A percentile compares a stretch with the other conserved stretches of the same genome.
These are phyloP conservation scores for Coprinellus aureogranulatus DNA, from an alignment of 768 basidiomycete genomes.

Conservation along the genomic window DNA sequence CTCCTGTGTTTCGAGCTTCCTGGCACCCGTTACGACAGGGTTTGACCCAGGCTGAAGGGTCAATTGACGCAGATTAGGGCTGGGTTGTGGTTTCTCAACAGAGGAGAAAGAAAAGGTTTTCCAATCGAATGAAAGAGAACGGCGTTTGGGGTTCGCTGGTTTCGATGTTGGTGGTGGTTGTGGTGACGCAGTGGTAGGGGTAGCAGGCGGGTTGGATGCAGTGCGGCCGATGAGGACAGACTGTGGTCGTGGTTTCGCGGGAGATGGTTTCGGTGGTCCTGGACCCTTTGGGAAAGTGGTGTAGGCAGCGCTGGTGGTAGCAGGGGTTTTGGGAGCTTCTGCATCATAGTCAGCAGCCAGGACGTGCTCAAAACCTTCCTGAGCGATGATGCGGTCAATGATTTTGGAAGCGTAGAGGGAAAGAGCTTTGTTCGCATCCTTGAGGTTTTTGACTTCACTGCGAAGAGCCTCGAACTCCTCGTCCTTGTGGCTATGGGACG, in stretches of 20 bases:
- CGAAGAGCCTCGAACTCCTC: slow-evolving; percentile 72
- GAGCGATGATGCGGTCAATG: slow-evolving; percentile 92
- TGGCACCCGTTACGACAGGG: slow-evolving; percentile 53
- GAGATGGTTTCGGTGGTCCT: slow-evolving; percentile 21
- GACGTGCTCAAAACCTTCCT: slow-evolving; percentile 96
- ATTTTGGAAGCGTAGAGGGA: slow-evolving; percentile 97
- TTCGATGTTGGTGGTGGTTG: not conserved
- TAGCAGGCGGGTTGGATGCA: slow-evolving; percentile 26
- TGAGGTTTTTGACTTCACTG: slow-evolving; percentile 86
- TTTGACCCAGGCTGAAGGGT: slow-evolving; percentile 65
- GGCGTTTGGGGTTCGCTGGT: slow-evolving; percentile 44
- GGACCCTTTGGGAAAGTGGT: slow-evolving; percentile 27
- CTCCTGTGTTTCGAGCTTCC: slow-evolving; percentile 83
- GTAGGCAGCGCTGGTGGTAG: slow-evolving; percentile 24
- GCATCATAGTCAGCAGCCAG: slow-evolving; percentile 88
- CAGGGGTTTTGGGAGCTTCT: slow-evolving; percentile 53
- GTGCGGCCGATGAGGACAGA: slow-evolving; percentile 54
- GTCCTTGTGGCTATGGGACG: slow-evolving; percentile 37
- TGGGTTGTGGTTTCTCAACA: slow-evolving; percentile 53
- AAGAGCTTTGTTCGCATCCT: slow-evolving; percentile 93
- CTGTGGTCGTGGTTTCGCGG: slow-evolving; percentile 57
- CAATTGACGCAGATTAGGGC: slow-evolving; percentile 57
- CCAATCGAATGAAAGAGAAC: slow-evolving; percentile 86
- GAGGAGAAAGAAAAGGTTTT: slow-evolving; percentile 59
- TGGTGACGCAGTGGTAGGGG: slow-evolving; percentile 13